phyloP scores from a whole-genome alignment of 139 green algal genomes.

The Tetraselmis chui region DNA sequence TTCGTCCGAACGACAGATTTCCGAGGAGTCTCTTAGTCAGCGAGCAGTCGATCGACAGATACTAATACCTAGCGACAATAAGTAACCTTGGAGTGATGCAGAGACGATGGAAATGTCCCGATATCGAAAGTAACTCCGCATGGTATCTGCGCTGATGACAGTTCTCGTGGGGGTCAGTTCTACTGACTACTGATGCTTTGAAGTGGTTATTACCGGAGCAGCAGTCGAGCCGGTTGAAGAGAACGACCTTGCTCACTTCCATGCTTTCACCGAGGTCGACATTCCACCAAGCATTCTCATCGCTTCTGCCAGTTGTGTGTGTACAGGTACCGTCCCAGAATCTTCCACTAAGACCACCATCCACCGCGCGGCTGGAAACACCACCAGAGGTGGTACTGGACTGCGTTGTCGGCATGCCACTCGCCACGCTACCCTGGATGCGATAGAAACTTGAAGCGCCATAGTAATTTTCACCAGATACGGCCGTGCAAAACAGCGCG shows the following conservation, averaged over 20 bases:
- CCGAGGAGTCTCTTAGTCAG: too few relatives aligned
- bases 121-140: too few relatives aligned
- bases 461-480: background rate
- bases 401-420: background rate
- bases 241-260: background rate
- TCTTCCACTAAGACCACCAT: background rate
- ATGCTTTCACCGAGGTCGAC: background rate
- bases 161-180: too few relatives aligned
- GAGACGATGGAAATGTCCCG: too few relatives aligned
- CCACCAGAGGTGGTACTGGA: background rate
- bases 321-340: background rate
- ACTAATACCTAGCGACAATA: too few relatives aligned
- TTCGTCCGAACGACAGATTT: too few relatives aligned
- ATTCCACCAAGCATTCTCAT: background rate
- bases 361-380: background rate
- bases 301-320: background rate
- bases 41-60: too few relatives aligned
- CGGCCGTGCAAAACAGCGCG: too few relatives aligned
- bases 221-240: background rate
- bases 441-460: background rate
- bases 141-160: too few relatives aligned
- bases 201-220: background rate
- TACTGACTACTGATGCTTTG: too few relatives aligned
- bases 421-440: background rate
- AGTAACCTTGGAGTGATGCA: too few relatives aligned